A percentile compares a stretch with the other conserved stretches of the same genome.
Evolutionary conservation across 345 rosid species (phyloP).

Genomic region (Draba incana): DNA sequence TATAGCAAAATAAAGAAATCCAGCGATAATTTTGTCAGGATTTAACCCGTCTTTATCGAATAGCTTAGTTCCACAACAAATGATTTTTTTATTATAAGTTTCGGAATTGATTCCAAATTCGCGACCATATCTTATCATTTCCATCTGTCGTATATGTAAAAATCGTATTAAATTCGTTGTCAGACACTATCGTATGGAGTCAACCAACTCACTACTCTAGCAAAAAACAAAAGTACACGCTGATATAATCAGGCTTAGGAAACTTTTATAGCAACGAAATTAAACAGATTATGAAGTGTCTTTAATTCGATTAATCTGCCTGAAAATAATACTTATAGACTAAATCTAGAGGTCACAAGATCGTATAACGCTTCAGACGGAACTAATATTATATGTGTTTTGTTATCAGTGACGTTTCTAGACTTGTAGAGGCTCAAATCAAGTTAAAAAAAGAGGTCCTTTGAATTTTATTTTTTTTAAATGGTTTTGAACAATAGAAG

Average conservation of each 20-base stretch:
- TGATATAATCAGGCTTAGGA: conserved; percentile 5
- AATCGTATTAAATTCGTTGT: conserved; percentile 16
- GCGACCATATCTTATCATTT: conserved; percentile 4
- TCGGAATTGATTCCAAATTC: conserved; percentile 4
- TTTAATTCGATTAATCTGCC: no score
- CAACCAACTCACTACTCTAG: neutral
- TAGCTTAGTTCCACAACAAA: conserved; percentile 13
- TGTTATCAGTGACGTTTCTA: no score
- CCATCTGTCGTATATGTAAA: neutral
- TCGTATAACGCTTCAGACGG: no score
- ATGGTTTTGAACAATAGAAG: no score
- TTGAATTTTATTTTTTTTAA: no score
- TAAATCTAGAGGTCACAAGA: no score
- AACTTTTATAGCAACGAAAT: neutral
- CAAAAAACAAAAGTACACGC: neutral
- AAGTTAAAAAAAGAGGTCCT: no score
- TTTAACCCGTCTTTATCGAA: conserved; percentile 7
- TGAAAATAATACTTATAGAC: no score
- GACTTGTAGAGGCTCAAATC: no score
- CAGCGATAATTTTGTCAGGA: neutral
- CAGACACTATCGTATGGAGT: conserved; percentile 5
- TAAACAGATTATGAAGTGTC: neutral
- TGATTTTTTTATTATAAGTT: neutral
- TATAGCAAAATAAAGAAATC: neutral
- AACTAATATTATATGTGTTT: no score